These are phyloP conservation scores for Psophocarpus tetragonolobus DNA, from an alignment of 306 rosid genomes.

Conservation along the genomic window DNA sequence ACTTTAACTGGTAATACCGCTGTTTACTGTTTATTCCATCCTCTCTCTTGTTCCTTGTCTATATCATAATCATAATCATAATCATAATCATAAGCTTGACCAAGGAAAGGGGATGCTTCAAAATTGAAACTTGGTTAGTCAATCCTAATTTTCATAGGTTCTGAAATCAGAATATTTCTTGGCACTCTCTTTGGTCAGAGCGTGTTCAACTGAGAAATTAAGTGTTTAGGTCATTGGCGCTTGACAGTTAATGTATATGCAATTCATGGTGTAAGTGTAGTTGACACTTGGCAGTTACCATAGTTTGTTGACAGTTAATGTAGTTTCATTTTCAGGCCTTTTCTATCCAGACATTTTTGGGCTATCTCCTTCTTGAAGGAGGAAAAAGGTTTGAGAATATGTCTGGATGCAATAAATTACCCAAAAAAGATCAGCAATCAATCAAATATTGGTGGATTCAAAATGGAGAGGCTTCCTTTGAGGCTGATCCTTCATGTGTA, in stretches of 20 bases:
- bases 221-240: neutral
- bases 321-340: constrained; percentile 46
- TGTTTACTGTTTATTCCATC: neutral
- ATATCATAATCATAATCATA: neutral
- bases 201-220: neutral
- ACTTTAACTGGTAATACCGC: constrained; percentile 37
- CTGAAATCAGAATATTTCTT: neutral
- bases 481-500: constrained; percentile 47
- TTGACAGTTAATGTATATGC: constrained; percentile 15
- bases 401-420: constrained; percentile 53
- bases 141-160: neutral
- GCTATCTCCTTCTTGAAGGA: constrained; percentile 38
- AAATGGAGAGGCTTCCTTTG: constrained; percentile 37
- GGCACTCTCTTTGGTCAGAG: neutral
- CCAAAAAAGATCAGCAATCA: constrained; percentile 52
- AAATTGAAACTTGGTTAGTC: constrained; percentile 14
- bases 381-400: constrained; percentile 46
- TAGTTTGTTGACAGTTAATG: constrained; percentile 17
- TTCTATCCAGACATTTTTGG: constrained; percentile 36
- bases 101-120: neutral
- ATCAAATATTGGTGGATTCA: constrained; percentile 56
- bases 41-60: neutral
- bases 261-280: constrained; percentile 19
- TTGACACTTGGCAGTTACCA: neutral
- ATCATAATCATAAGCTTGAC: constrained; percentile 19